A percentile compares a stretch with the other conserved stretches of the same genome.
Evolutionary conservation across 129 eudicot genomes (phyloP).

Genomic region (Solidago caesia): DNA sequence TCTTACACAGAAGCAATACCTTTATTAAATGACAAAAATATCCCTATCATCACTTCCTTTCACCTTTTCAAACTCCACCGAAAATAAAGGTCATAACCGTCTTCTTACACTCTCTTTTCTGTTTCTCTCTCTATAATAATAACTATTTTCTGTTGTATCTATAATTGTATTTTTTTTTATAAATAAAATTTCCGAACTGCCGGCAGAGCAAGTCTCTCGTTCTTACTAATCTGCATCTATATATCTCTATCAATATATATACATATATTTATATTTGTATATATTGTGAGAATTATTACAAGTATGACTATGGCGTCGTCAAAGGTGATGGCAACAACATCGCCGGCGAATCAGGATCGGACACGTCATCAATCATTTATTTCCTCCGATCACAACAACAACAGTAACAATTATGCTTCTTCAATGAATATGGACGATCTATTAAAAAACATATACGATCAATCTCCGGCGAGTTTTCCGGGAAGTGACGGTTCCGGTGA

Average conservation of each 20-base stretch:
- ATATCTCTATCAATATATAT: background rate
- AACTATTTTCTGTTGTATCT: constrained; percentile 8
- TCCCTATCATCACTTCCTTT: background rate
- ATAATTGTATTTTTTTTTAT: background rate
- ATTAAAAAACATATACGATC: constrained; percentile 49
- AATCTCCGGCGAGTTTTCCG: constrained; percentile 25
- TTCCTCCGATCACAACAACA: constrained; percentile 34
- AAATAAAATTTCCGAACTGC: constrained; percentile 37
- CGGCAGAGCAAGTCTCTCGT: constrained; percentile 34
- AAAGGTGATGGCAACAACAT: constrained; percentile 78
- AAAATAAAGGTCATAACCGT: constrained; percentile 27
- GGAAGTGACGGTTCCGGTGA: constrained; percentile 34
- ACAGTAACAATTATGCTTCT: constrained; percentile 26
- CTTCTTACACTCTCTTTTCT: constrained; percentile 11
- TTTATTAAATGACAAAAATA: background rate
- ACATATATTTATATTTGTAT: background rate
- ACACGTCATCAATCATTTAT: constrained; percentile 47
- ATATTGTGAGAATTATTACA: constrained; percentile 26
- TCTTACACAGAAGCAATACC: background rate
- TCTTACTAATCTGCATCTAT: constrained; percentile 18
- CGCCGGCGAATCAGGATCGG: constrained; percentile 83
- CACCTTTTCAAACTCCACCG: background rate
- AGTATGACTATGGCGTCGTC: constrained; percentile 89
- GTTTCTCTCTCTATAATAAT: constrained; percentile 18
- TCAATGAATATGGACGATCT: constrained; percentile 88